These are phyloP conservation scores for Erythrophleum ivorense DNA, from an alignment of 331 rosid species.

Conservation along the genomic window DNA sequence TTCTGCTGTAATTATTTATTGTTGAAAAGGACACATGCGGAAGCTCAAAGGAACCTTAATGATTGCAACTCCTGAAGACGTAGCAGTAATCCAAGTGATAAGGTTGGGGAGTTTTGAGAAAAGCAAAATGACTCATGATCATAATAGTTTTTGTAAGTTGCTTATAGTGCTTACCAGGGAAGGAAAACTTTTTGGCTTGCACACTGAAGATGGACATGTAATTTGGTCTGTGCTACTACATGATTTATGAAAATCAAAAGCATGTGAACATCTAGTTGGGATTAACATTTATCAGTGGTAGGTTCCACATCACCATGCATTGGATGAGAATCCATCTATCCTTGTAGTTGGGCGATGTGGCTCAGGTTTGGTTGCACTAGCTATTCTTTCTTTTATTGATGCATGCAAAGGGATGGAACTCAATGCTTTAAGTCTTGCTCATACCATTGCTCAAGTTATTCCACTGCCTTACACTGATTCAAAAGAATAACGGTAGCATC, in stretches of 20 bases:
- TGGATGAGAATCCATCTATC: conserved; percentile 93
- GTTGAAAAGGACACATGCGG: conserved; percentile 80
- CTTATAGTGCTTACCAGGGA: conserved; percentile 87
- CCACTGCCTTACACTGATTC: conserved; percentile 91
- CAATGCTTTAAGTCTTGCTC: conserved; percentile 57
- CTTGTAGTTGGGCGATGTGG: conserved; percentile 84
- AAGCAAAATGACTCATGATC: conserved; percentile 97
- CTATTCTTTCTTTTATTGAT: conserved; percentile 84
- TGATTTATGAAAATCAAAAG: conserved; percentile 67
- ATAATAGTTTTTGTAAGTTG: conserved; percentile 94
- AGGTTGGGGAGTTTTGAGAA: conserved; percentile 86
- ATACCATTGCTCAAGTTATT: conserved; percentile 73
- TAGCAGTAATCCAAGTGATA: conserved; percentile 81
- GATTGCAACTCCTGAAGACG: conserved; percentile 93
- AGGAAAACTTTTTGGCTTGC: conserved; percentile 92
- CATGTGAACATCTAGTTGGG: conserved; percentile 69
- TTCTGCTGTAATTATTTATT: conserved; percentile 44
- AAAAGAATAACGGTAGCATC: conserved; percentile 87
- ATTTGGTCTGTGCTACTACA: conserved; percentile 82
- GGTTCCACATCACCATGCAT: conserved; percentile 96
- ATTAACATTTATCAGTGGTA: conserved; percentile 95
- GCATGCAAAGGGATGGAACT: conserved; percentile 82
- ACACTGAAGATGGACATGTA: conserved; percentile 92
- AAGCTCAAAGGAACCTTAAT: conserved; percentile 96
- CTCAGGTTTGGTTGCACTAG: conserved; percentile 60